Percentiles rank a stretch among this genome's conserved stretches.
phyloP scores from a whole-genome alignment of 768 basidiomycete species.

The Boletus subparvulus region DNA sequence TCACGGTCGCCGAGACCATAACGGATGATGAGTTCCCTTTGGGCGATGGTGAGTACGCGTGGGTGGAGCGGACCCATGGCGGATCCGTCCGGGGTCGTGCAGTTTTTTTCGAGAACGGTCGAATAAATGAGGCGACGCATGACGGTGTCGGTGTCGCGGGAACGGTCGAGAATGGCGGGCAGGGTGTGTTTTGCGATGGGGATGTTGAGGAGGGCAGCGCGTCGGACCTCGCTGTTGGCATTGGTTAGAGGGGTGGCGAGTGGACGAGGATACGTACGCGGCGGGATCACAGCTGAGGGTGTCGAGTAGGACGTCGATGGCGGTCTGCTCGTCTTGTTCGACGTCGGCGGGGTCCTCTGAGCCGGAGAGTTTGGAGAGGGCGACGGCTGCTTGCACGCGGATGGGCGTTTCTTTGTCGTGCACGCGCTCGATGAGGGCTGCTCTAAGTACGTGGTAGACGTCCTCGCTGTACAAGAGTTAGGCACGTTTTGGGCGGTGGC shows the following conservation, averaged over 20 bases:
- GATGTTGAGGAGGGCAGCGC: conserved; percentile 71
- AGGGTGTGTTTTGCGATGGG: conserved; percentile 57
- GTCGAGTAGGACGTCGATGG: conserved; percentile 63
- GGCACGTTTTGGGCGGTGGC: background rate
- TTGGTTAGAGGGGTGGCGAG: background rate
- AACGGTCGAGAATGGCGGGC: conserved; percentile 66
- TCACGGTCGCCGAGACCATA: conserved; percentile 90
- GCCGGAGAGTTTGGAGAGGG: conserved; percentile 72
- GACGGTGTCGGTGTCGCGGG: conserved; percentile 73
- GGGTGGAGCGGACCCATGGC: conserved; percentile 63
- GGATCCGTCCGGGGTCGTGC: conserved; percentile 28
- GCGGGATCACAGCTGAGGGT: conserved; percentile 71
- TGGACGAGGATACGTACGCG: conserved; percentile 49
- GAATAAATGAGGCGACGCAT: conserved; percentile 76
- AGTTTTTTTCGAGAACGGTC: conserved; percentile 50
- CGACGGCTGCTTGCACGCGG: conserved; percentile 76
- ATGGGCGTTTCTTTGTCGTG: conserved; percentile 77
- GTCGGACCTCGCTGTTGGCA: conserved; percentile 75
- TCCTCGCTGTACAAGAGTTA: conserved; percentile 58
- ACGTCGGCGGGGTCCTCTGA: conserved; percentile 64
- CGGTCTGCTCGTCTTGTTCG: conserved; percentile 45
- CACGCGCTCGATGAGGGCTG: conserved; percentile 66
- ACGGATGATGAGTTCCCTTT: conserved; percentile 74
- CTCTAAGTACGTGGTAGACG: conserved; percentile 60
- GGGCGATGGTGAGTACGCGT: conserved; percentile 59